Evolutionary conservation across 1,284 basidiomycete genomes (phyloP), one percentile per base, ranked within the genome.

Genomic region (Phlebopus sp.): DNA sequence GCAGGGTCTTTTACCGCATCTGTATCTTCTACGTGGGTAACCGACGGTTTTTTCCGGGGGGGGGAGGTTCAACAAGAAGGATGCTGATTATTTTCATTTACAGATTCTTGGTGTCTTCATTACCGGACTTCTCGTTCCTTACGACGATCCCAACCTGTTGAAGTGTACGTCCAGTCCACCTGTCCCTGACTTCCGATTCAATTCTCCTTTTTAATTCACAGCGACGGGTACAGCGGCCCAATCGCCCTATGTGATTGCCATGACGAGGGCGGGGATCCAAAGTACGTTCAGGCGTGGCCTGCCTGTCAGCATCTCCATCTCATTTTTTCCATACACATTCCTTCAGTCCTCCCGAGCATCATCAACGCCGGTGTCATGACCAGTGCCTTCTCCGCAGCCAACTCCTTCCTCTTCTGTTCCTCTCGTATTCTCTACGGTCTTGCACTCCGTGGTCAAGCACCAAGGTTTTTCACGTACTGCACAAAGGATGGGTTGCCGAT

Each of bases 341-440:
- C 11, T 15, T 13, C 32, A 76, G 80, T 77, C 10, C 73, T 89
- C 18, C 85, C 86, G 2, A 79, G 79, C 51, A 78, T 90, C 55
- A 74, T 90, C 65, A 89, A 90, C 56, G 84, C 78, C 8, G 73
- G 70, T 39, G 72, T 85, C 60, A 82, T 84, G 66, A 79, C 79
- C 19, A 82, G 76, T 42, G 92, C 92, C 2, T 91, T 92, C 76
- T 92, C 87, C 6, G 88, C 92, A 4, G 86, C 84, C 37, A 92
- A 90, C 69, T 86, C 83, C 25, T 85, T 79, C 72, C 63, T 94
- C 35, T 96, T 89, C 74, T 83, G 85, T 49, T 74, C 87, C 1
- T 90, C 88, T 9, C 85, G 93, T 59, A 84, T 90, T 19, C 72
- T 94, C 21, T 93, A 92, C 62, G 91, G 90, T 35, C 74, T 95